Percentiles rank a stretch among this genome's conserved stretches.
These are phyloP conservation scores for Colletotrichum filicis DNA, from an alignment of 2,329 filamentous ascomycete species.

Conservation along the genomic window DNA sequence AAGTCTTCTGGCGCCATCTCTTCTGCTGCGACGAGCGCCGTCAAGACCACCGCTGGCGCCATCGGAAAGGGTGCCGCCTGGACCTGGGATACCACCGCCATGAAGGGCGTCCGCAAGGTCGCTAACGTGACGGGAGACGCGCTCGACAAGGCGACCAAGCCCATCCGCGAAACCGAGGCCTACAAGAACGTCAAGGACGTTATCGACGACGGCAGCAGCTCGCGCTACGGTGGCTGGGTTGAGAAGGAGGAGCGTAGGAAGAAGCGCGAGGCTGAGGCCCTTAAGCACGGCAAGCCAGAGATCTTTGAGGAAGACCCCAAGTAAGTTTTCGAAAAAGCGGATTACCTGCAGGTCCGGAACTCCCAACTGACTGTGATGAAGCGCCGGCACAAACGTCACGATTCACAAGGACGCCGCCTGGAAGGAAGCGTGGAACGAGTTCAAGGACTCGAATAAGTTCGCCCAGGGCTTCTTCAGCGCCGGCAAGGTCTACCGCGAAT, in stretches of 20 bases:
- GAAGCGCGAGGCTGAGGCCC: slow-evolving; percentile 79
- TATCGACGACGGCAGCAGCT: slow-evolving; percentile 96
- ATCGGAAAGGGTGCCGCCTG: slow-evolving; percentile 92
- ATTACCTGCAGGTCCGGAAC: neutral
- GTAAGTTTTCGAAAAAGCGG: slow-evolving; percentile 65
- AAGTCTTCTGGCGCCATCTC: slow-evolving; percentile 86
- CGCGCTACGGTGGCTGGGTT: slow-evolving; percentile 94
- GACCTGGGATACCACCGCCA: slow-evolving; percentile 96
- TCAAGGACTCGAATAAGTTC: slow-evolving; percentile 88
- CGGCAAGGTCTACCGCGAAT: slow-evolving; percentile 91
- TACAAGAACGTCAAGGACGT: slow-evolving; percentile 96
- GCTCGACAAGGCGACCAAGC: slow-evolving; percentile 93
- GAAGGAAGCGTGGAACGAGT: slow-evolving; percentile 98
- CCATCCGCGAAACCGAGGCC: slow-evolving; percentile 92
- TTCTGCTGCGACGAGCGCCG: slow-evolving; percentile 79
- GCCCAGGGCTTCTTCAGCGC: slow-evolving; percentile 90
- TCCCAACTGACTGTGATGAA: slow-evolving; percentile 55
- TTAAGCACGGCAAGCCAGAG: slow-evolving; percentile 59
- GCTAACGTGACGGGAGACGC: slow-evolving; percentile 87
- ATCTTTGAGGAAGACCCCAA: slow-evolving; percentile 85
- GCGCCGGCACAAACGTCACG: slow-evolving; percentile 93
- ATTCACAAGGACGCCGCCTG: slow-evolving; percentile 96
- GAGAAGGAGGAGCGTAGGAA: slow-evolving; percentile 94
- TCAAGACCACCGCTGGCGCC: slow-evolving; percentile 86
- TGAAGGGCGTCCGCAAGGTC: slow-evolving; percentile 89